Evolutionary conservation across 108 stramenopile genomes (phyloP), one percentile per base, ranked within the genome.

Genomic region (Cyclotella kingstonii): DNA sequence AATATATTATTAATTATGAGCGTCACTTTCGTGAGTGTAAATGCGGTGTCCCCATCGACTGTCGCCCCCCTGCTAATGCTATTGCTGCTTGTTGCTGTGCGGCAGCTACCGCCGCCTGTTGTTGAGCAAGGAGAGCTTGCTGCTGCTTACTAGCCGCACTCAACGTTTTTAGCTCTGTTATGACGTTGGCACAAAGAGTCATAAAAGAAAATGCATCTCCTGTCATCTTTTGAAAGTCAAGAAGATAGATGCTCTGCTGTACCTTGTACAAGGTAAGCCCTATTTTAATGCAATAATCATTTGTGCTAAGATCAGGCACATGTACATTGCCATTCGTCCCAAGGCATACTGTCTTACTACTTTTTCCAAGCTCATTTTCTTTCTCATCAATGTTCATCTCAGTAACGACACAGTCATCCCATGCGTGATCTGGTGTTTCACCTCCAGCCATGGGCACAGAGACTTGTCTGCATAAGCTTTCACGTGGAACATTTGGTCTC

Each of bases 141-240:
- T 87, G 84, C 59, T 84, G 79, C 62, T 81, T 84, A 62, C 86
- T 91, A 14, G 94, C 97, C 21, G 98, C 96, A 61, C 86, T 87
- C 38, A 98, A 83, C 8, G 91, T 94, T 78, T 99, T 99, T 27
- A 99, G 85, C 71, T 98, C 97, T 4, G 95, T 95, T 68, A 99
- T 99, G 61, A 99, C 97, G 54, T 91, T 90, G 14, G 97, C 94
- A 73, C 94, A 97, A 12, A 98, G 82, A 17, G 93, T 95, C 97
- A 98, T 98, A 77, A 99, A 99, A 3, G 91, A 92, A 73, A 99
- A 99, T 29, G 87, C 87, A 78, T 97, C 97, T 27, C 98, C 98
- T 26, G 94, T 95, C 76, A 87, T 86, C 58, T 95, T 90, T 79
- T 96, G 97, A 58, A 99, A 97, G 67, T 99, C 98, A 25, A 99